These are phyloP conservation scores for Pythium sukuiense DNA, from an alignment of 352 stramenopile genomes.

Conservation along the genomic window DNA sequence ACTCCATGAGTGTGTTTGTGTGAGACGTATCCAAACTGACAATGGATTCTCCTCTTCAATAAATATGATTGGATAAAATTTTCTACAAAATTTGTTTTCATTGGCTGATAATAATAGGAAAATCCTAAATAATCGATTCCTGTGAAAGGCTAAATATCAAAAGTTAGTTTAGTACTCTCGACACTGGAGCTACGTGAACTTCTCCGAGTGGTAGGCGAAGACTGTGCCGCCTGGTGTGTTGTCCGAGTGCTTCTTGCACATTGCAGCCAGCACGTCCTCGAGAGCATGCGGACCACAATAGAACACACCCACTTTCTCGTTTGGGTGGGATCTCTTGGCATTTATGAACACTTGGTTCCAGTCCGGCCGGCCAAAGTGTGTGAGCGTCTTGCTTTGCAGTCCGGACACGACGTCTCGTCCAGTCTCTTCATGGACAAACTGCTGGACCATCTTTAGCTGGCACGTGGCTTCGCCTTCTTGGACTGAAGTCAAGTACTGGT, in stretches of 20 bases:
- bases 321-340: slow-evolving; percentile 43
- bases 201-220: slow-evolving; percentile 87
- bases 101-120: too few relatives aligned
- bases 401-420: slow-evolving; percentile 81
- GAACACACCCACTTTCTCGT: slow-evolving; percentile 86
- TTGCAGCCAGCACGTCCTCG: slow-evolving; percentile 68
- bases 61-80: too few relatives aligned
- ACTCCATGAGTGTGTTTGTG: too few relatives aligned
- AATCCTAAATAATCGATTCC: too few relatives aligned
- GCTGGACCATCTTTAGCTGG: slow-evolving; percentile 83
- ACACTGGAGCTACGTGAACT: slow-evolving; percentile 50
- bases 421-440: slow-evolving; percentile 77
- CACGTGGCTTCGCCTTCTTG: slow-evolving; percentile 70
- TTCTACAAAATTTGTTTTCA: too few relatives aligned
- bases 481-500: slow-evolving; percentile 84
- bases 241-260: slow-evolving; percentile 70
- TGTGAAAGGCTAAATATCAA: too few relatives aligned
- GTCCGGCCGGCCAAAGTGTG: slow-evolving; percentile 85
- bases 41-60: too few relatives aligned
- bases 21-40: too few relatives aligned
- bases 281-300: slow-evolving; percentile 82
- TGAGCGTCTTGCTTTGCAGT: slow-evolving; percentile 74
- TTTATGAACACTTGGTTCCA: slow-evolving; percentile 78
- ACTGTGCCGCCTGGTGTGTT: slow-evolving; percentile 49
- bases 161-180: too few relatives aligned